Evolutionary conservation across 2,329 filamentous ascomycete species (phyloP).

Genomic region (Hymenoscyphus repandus): DNA sequence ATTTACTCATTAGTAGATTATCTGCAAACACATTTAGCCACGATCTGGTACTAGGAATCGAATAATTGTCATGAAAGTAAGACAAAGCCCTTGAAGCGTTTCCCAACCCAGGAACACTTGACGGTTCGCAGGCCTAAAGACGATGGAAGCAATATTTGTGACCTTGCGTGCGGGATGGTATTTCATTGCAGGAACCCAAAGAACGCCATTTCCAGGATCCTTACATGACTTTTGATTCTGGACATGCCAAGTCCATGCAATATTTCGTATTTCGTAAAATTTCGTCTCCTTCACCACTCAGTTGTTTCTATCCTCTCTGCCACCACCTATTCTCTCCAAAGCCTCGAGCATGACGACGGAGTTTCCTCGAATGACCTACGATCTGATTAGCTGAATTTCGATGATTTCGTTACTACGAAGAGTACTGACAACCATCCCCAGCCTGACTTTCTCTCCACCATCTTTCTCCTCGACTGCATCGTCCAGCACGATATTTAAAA

Average conservation of each 20-base stretch:
- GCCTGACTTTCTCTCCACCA: slow-evolving; percentile 79
- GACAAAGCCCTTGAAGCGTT: no score
- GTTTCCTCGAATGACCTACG: slow-evolving; percentile 88
- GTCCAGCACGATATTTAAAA: slow-evolving; percentile 96
- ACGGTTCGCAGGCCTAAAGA: background rate
- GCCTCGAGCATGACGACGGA: slow-evolving; percentile 97
- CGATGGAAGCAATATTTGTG: background rate
- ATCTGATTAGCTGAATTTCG: slow-evolving; percentile 12
- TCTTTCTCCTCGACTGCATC: slow-evolving; percentile 94
- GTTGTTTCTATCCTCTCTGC: slow-evolving; percentile 37
- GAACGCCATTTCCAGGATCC: slow-evolving; percentile 2
- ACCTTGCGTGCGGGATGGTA: slow-evolving; percentile 16
- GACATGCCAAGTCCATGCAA: background rate
- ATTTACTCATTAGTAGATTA: no score
- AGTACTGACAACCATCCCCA: slow-evolving; percentile 82
- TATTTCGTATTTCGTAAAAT: background rate
- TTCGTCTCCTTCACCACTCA: background rate
- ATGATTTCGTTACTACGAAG: background rate
- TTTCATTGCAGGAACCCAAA: slow-evolving; percentile 10
- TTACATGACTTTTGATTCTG: slow-evolving; percentile 4
- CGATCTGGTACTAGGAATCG: no score
- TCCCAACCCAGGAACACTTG: background rate
- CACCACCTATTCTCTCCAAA: slow-evolving; percentile 61
- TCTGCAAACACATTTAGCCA: no score
- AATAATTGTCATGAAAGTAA: no score